phyloP scores from a whole-genome alignment of 495 filamentous ascomycete genomes.

The Hyaloscypha hepaticicola region DNA sequence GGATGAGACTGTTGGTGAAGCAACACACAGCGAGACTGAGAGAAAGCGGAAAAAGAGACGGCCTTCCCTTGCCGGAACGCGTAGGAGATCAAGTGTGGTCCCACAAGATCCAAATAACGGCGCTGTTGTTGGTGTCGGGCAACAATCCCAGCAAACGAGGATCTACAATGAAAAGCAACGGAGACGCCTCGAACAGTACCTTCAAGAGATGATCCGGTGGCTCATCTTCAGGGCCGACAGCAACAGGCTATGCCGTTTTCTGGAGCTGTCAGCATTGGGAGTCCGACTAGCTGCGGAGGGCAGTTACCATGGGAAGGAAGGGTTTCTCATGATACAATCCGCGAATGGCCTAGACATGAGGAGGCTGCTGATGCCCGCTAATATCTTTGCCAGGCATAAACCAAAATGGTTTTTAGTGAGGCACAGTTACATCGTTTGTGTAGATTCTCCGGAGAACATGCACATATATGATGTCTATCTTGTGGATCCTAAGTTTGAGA shows the following conservation, averaged over 20 bases:
- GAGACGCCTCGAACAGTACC: constrained; percentile 82
- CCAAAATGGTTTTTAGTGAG: constrained; percentile 98
- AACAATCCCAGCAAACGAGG: constrained; percentile 39
- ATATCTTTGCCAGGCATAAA: constrained; percentile 75
- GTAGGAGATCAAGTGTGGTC: constrained; percentile 57
- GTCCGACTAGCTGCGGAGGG: constrained; percentile 94
- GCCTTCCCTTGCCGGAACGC: constrained; percentile 55
- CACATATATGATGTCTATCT: constrained; percentile 99
- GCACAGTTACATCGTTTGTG: constrained; percentile 95
- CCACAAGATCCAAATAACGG: constrained; percentile 35
- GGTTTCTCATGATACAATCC: constrained; percentile 85
- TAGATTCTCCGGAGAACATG: constrained; percentile 97
- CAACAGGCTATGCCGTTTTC: constrained; percentile 92
- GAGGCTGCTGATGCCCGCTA: constrained; percentile 69
- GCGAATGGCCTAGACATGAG: constrained; percentile 89
- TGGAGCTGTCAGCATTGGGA: constrained; percentile 91
- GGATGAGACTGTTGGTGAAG: constrained; percentile 49
- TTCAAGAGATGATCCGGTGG: constrained; percentile 92
- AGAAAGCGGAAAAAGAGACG: constrained; percentile 57
- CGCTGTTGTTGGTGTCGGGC: constrained; percentile 35
- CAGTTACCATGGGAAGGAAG: constrained; percentile 97
- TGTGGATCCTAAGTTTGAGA: constrained; percentile 78
- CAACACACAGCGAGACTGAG: constrained; percentile 44
- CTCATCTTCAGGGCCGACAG: constrained; percentile 95
- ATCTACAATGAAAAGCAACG: constrained; percentile 60